Conservation (phyloP, 2,329 filamentous ascomycete species). For the Aspergillus luchuensis region DNA sequence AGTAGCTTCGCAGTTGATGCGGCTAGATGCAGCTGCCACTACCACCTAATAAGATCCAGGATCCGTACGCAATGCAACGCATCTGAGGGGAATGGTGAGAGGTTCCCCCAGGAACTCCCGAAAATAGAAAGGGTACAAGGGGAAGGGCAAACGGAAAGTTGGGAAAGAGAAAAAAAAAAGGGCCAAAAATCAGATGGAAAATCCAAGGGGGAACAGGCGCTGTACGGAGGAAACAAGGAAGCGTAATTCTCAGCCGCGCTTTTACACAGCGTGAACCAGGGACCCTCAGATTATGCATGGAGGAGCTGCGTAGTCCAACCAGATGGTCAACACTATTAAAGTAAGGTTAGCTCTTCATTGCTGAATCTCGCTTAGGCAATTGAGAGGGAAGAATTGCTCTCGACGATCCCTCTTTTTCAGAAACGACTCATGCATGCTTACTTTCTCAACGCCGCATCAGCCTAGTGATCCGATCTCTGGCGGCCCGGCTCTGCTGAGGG, state of each 20-base stretch:
- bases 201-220: background rate
- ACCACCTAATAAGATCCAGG: slow-evolving; percentile 24
- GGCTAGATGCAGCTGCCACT: slow-evolving; percentile 26
- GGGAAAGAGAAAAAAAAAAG: slow-evolving; percentile 1
- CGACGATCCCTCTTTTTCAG: slow-evolving; percentile 19
- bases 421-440: slow-evolving; percentile 18
- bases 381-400: slow-evolving; percentile 15
- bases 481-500: slow-evolving; percentile 5
- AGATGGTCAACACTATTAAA: slow-evolving; percentile 22
- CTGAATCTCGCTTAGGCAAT: slow-evolving; percentile 17
- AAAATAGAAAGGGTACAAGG: slow-evolving; percentile 5
- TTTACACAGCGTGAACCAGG: slow-evolving; percentile 18
- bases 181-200: background rate
- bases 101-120: background rate
- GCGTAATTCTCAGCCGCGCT: slow-evolving; percentile 24
- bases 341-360: slow-evolving; percentile 27
- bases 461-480: slow-evolving; percentile 19
- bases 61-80: slow-evolving; percentile 21
- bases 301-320: slow-evolving; percentile 23
- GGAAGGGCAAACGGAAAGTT: background rate
- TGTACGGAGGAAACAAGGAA: slow-evolving; percentile 8
- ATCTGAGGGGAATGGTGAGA: slow-evolving; percentile 12
- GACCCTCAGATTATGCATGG: slow-evolving; percentile 20
- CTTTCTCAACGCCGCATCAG: slow-evolving; percentile 12
- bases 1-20: slow-evolving; percentile 24